Evolutionary conservation across 1,284 basidiomycete species (phyloP), one percentile per base, ranked within the genome.

Genomic region (Rhodofomes roseus): DNA sequence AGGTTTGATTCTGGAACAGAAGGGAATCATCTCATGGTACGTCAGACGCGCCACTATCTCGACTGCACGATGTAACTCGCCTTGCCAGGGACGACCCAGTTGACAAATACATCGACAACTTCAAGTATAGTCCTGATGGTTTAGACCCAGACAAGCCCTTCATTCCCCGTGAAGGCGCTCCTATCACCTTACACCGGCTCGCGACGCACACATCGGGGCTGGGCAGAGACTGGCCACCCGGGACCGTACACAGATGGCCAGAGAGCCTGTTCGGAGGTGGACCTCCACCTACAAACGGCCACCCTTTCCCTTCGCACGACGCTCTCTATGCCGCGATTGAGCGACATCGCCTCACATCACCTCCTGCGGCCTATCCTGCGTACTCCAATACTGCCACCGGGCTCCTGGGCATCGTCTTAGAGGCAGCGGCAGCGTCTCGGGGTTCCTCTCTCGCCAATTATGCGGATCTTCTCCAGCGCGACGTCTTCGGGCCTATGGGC

Each of bases 361-460:
- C 74, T 3, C 81, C 79, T 4, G 78, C 76, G 56, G 68, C 70
- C 2, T 80, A 74, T 60, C 80, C 81, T 0, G 70, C 78, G 5
- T 83, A 83, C 62, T 83, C 81, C 5, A 83, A 82, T 58, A 75
- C 77, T 0, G 82, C 78, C 0, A 74, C 75, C 11, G 69, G 71
- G 12, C 40, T 80, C 1, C 68, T 81, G 6, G 79, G 79, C 8
- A 68, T 77, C 4, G 71, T 76, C 5, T 76, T 79, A 53, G 72
- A 80, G 4, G 76, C 73, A 14, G 80, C 80, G 1, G 77, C 61
- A 63, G 36, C 60, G n/a, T 68, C 2, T 64, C 64, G 0, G 68
- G 60, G 68, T 6, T 53, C 61, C 12, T 64, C 66, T 37, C 73
- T 72, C 2, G 60, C 66, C 12, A 75, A 70, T 0, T 76, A 81